Evolutionary conservation across 2,329 filamentous ascomycete species (phyloP), one percentile per base, ranked within the genome.

Genomic region (Calonectria multiphialidica): DNA sequence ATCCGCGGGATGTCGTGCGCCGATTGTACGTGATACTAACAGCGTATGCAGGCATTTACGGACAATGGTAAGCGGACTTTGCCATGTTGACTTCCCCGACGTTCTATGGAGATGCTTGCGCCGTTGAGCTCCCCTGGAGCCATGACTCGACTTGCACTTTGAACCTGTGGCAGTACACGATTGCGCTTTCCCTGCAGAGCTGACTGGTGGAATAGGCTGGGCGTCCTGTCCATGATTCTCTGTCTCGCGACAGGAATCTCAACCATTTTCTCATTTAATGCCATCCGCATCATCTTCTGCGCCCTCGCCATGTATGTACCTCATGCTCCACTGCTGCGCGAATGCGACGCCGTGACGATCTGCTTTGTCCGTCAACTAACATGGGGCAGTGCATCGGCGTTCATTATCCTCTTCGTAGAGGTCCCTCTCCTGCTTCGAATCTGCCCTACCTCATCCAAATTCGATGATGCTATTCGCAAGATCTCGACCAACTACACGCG

Each of bases 401-500:
- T 95, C 79, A 80, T 96, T 78, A 93, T 97, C 81, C 87, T 97
- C 81, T 97, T 97, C 85, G 89, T 96, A 81, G 94, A 99, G 84
- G 93, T 99, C 21, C 97, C 97, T 33, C 93, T 98, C 72, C 94
- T 99, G 70, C 93, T 99, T 74, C 94, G 97, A 85, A 98, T 99
- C 87, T 99, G 97, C 88, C 97, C 97, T 71, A 99, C 97, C 7
- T 98, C 96, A 16, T 85, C 93, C 75, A 92, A 90, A 76, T 99
- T 99, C 86, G 97, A 99, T 84, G 88, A 87, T 77, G 93, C 95
- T 83, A 96, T 99, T 84, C 95, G 96, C 85, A 93, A 91, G 81
- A 94, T 99, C 88, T 95, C 95, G 75, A 98, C 96, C 72, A 98
- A 98, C 88, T 98, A 96, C 88, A 97, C 97, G 93, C 95, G 97